A percentile compares a stretch with the other conserved stretches of the same genome.
Evolutionary conservation across 305 asterid genomes (phyloP).

Genomic region (Fraxinus nigra): DNA sequence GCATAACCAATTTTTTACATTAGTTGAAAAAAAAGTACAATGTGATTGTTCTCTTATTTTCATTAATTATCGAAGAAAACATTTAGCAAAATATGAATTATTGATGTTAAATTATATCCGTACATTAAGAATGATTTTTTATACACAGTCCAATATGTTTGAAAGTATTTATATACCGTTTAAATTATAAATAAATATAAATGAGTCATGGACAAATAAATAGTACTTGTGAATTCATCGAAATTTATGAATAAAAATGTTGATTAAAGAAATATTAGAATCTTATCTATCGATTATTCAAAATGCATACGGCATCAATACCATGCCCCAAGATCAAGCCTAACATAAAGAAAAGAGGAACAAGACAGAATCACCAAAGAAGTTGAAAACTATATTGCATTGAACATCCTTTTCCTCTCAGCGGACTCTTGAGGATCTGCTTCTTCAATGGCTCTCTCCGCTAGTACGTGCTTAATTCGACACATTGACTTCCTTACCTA

Average conservation of each 20-base stretch:
- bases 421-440: conserved; percentile 79
- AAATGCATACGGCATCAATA: not conserved
- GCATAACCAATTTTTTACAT: not conserved
- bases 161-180: too few relatives aligned
- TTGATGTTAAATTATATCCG: not conserved
- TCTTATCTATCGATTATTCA: not conserved
- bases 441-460: conserved; percentile 90
- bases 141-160: too few relatives aligned
- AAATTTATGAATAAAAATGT: not conserved
- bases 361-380: not conserved
- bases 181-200: too few relatives aligned
- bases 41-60: not conserved
- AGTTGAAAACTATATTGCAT: conserved; percentile 26
- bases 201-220: too few relatives aligned
- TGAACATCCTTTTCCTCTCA: conserved; percentile 93
- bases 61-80: too few relatives aligned
- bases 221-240: too few relatives aligned
- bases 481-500: conserved; percentile 66
- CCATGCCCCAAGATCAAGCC: not conserved
- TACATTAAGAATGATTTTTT: too few relatives aligned
- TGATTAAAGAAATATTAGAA: not conserved
- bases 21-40: not conserved
- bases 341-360: not conserved
- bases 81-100: not conserved
- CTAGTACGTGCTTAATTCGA: conserved; percentile 76